Base-by-base conservation (phyloP, 495 filamentous ascomycete species). In the Hypoxylon fragiforme region DNA sequence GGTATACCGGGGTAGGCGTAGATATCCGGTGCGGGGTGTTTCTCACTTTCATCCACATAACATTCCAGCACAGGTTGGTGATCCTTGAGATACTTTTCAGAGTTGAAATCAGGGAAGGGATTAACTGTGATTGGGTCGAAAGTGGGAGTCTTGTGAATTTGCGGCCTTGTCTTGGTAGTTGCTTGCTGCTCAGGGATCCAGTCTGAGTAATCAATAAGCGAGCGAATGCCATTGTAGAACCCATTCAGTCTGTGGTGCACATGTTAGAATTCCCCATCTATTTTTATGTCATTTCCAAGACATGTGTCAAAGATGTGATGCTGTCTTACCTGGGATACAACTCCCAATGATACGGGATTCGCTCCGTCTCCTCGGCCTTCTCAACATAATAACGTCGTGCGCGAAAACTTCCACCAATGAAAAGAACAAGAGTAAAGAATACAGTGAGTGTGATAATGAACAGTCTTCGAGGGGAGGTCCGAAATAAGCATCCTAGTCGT, bases 161-260 rank as follows among this genome's bases (percentile, higher is more conserved):
- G 24, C 35, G 54, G 32, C 34, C 57, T 52, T 16, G 42, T 50
- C 16, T 64, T 69, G 3, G 45, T 24, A 20, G 63, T 14, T 3
- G 20, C 50, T 46, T 62, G 85, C 67, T 87, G 91, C 64, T 91
- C 88, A 9, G 88, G 83, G 13, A 78, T 63, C 57, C 87, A 85
- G 16, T 84, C 75, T 11, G 69, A 62, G 42, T 80, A 77, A 15
- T 77, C 63, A 1, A 86, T 80, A 55, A 91, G 66, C 2, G 76
- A 79, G 35, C 80, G 70, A 26, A 92, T 71, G 0, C 88, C 88
- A 30, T 89, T 86, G 64, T 89, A 82, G 64, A 91, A 92, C 28
- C 88, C 76, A 63, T 75, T 79, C 42, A 92, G 59, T 19, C 64
- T 67, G 32, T 3, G 42, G 41, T n/a, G 19, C 15, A 50, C 21